Evolutionary conservation across 768 basidiomycete genomes (phyloP).

Genomic region (Phlegmacium glaucopus): DNA sequence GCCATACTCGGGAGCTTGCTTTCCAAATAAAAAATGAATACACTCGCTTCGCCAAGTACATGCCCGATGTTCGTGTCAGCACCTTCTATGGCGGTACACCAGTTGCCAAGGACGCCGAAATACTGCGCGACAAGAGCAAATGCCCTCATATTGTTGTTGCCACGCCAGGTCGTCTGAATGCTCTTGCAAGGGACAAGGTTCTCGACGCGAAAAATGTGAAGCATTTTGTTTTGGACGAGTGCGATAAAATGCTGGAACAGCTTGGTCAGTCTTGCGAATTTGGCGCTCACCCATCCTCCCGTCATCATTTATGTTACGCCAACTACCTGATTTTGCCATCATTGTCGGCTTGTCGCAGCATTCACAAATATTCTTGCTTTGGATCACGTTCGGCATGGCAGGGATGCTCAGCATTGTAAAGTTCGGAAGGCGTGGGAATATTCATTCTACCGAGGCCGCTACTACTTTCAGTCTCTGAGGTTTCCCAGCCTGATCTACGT

Average conservation of each 20-base stretch:
- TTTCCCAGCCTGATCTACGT: constrained; percentile 13
- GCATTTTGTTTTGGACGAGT: constrained; percentile 99
- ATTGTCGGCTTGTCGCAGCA: constrained; percentile 5
- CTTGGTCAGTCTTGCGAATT: constrained; percentile 98
- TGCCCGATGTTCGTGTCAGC: constrained; percentile 96
- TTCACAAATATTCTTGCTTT: constrained; percentile 8
- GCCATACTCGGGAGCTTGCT: constrained; percentile 98
- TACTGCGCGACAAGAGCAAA: constrained; percentile 91
- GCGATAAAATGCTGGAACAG: constrained; percentile 99
- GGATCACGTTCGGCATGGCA: constrained; percentile 15
- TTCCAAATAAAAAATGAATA: constrained; percentile 99
- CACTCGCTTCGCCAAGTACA: constrained; percentile 98
- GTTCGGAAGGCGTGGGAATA: constrained; percentile 9
- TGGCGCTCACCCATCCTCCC: constrained; percentile 51
- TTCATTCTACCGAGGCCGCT: constrained; percentile 11
- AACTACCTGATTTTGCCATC: constrained; percentile 22
- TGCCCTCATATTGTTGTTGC: constrained; percentile 99
- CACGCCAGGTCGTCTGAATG: constrained; percentile 96
- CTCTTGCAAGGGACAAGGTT: constrained; percentile 92
- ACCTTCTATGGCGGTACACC: constrained; percentile 98
- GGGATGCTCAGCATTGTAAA: constrained; percentile 12
- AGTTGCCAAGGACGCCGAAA: constrained; percentile 89
- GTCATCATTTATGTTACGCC: constrained; percentile 43
- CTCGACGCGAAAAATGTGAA: constrained; percentile 95
- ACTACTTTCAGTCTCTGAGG: constrained; percentile 15